phyloP scores from a whole-genome alignment of 1,284 basidiomycete species.

The Ustilago loliicola region DNA sequence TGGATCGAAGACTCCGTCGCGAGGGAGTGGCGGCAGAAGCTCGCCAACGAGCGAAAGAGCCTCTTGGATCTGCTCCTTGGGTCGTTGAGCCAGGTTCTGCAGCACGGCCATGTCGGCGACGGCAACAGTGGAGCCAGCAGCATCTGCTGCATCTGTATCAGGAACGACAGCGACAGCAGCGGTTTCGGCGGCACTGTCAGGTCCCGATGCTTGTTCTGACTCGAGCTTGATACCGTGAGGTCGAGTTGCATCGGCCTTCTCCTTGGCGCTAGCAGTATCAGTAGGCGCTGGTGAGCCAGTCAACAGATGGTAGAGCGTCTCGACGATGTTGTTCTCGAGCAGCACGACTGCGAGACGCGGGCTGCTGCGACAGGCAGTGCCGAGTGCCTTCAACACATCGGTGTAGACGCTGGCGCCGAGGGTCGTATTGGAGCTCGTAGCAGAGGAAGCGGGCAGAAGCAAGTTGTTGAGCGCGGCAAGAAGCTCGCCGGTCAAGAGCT shows the following conservation, averaged over 20 bases:
- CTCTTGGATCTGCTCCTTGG: conserved; percentile 79
- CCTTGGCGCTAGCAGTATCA: conserved; percentile 18
- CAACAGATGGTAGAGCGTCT: conserved; percentile 66
- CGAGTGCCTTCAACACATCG: conserved; percentile 64
- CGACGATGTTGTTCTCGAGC: conserved; percentile 65
- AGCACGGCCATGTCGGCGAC: conserved; percentile 89
- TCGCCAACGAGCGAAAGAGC: conserved; percentile 64
- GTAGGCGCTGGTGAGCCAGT: conserved; percentile 63
- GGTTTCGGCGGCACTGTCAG: conserved; percentile 39
- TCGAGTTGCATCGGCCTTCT: conserved; percentile 20
- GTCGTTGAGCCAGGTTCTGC: conserved; percentile 94
- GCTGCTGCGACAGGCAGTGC: conserved; percentile 59
- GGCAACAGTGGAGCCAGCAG: conserved; percentile 44
- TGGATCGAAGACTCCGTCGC: conserved; percentile 93
- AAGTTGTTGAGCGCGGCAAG: conserved; percentile 61
- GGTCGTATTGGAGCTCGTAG: conserved; percentile 50
- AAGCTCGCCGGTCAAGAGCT: conserved; percentile 55
- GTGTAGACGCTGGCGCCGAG: conserved; percentile 60
- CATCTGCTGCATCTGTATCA: conserved; percentile 25
- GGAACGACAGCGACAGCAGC: conserved; percentile 49
- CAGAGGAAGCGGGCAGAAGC: conserved; percentile 52
- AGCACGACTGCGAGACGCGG: conserved; percentile 60
- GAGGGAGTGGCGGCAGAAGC: conserved; percentile 65
- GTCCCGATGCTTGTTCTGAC: conserved; percentile 37
- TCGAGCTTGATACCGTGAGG: conserved; percentile 44